Evolutionary conservation across 768 basidiomycete species (phyloP), one percentile per base, ranked within the genome.

Genomic region (Termitomyces titanicus): DNA sequence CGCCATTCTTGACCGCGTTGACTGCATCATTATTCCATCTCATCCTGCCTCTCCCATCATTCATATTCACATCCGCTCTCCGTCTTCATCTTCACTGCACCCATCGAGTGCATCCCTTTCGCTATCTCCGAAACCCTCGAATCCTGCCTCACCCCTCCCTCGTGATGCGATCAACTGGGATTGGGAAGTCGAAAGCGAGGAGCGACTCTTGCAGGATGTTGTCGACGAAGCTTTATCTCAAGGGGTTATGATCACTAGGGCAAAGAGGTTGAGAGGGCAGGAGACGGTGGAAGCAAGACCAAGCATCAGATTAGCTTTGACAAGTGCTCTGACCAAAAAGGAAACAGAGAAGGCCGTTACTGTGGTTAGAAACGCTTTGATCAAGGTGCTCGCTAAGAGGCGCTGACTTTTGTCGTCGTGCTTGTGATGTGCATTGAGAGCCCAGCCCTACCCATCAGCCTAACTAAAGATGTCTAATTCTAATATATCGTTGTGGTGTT

Each of bases 321-420:
- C 82, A 5, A 81, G 85, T 13, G 93, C 84, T 13, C 68, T 98
- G 60, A 85, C 86, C 24, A 88, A 79, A 79, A 96, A 95, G 73
- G 97, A 98, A 63, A 83, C 86, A 52, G 94, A 97, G 78, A 95
- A 93, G 76, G 90, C 94, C 3, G 83, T 86, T 6, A 73, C 72
- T 22, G 79, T 89, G 18, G 70, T 99, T 54, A 92, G 88, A 73
- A 76, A 77, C 29, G 87, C 86, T 37, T 73, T 94, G 43, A 76
- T 79, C 38, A 93, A 94, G 74, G 83, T 92, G 3, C 69, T 94
- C 47, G 76, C 80, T 25, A 86, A 71, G 74, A 79, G 81, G 62
- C 73, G 78, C 63, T 86, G 39, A 66, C 24, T 13, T 8, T 27
- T 29, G n/a, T 25, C 34, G 5, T 43, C 31, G 17, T 29, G 15